Conservation (phyloP, 2,329 filamentous ascomycete genomes). For the Massarina eburnea region DNA sequence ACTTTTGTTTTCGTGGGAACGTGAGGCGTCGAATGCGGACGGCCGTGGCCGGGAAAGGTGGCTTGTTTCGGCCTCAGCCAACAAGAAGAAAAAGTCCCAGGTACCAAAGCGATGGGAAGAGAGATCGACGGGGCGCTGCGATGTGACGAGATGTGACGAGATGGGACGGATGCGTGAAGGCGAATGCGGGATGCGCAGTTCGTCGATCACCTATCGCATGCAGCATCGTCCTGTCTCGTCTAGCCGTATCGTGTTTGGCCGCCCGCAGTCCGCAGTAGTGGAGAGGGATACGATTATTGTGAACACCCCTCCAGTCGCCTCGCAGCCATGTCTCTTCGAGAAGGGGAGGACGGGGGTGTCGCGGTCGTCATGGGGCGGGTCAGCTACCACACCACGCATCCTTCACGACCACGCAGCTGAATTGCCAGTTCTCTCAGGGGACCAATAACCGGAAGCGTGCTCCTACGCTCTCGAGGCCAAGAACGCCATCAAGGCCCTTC, state of each 20-base stretch:
- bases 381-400: background rate
- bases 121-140: constrained; percentile 12
- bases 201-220: no score
- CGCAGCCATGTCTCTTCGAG: background rate
- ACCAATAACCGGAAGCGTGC: background rate
- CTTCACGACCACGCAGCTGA: background rate
- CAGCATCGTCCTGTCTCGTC: no score
- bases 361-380: background rate
- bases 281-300: background rate
- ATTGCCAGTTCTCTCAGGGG: background rate
- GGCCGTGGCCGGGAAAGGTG: constrained; percentile 2
- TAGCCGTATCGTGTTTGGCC: no score
- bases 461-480: background rate
- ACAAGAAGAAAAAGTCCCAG: constrained; percentile 13
- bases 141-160: background rate
- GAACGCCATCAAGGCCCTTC: background rate
- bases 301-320: background rate
- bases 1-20: constrained; percentile 1
- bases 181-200: background rate
- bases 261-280: no score
- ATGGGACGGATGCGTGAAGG: background rate
- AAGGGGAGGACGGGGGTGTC: background rate
- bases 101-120: constrained; percentile 14
- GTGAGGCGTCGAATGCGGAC: constrained; percentile 12
- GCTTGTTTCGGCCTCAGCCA: constrained; percentile 2